Evolutionary conservation across 2,329 filamentous ascomycete genomes (phyloP).

Genomic region (Penicillium brevicompactum): DNA sequence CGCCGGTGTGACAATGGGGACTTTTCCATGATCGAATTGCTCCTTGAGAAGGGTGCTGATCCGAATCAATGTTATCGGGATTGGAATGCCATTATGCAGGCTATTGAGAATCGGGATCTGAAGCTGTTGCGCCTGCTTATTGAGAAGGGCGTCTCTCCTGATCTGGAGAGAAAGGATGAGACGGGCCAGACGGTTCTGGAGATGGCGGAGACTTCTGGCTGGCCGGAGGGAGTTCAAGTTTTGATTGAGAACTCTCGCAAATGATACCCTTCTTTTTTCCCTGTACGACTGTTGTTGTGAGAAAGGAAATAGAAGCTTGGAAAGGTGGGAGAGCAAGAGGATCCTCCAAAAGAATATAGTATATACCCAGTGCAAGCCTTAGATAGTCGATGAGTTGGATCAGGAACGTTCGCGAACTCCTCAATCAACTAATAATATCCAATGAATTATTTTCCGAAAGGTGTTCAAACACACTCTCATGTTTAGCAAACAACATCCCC

Average conservation of each 20-base stretch:
- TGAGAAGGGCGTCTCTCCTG: conserved; percentile 50
- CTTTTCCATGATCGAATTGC: conserved; percentile 62
- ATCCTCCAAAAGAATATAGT: no score
- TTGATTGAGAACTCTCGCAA: conserved; percentile 31
- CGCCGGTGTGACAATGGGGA: conserved; percentile 60
- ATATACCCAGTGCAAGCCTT: no score
- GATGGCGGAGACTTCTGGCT: conserved; percentile 60
- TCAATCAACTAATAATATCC: no score
- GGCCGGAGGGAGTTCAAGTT: conserved; percentile 59
- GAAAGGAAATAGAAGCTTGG: no score
- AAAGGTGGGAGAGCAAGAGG: no score
- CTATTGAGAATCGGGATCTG: conserved; percentile 64
- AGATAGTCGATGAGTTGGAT: no score
- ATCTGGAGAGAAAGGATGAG: conserved; percentile 58
- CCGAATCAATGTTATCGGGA: conserved; percentile 69
- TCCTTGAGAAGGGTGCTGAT: conserved; percentile 66
- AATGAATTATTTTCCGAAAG: no score
- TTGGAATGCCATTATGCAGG: conserved; percentile 68
- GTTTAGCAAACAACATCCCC: no score
- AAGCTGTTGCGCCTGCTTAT: conserved; percentile 57
- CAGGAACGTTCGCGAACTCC: no score
- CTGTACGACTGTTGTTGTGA: no score
- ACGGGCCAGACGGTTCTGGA: conserved; percentile 58
- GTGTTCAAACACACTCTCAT: no score
- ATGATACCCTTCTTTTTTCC: background rate